Evolutionary conservation across 805 yeast species (phyloP), one percentile per base, ranked within the genome.

Genomic region (Hanseniaspora clermontiae): DNA sequence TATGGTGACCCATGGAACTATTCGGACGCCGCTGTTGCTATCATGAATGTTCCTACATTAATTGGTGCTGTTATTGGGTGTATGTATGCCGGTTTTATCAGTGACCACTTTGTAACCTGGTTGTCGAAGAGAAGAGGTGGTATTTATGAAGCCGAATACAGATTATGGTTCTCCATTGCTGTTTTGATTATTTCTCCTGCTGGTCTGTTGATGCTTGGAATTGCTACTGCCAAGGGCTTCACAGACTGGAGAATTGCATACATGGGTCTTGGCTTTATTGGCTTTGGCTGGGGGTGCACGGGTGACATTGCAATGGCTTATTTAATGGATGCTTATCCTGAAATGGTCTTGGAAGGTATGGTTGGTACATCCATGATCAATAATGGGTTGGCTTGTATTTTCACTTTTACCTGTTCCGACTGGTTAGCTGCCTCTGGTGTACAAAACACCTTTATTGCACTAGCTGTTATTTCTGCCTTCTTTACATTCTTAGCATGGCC

Each of bases 31-130:
- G 85, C 82, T 40, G 87, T 85, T 31, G 89, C 88, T 0, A 64
- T 84, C 48, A 83, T 84, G 89, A 84, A 84, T 62, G 73, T 84
- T 24, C 89, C 91, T 0, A 77, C 83, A 57, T 70, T 81, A 48
- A 75, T 81, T 51, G 87, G 87, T 45, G 84, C 87, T 2, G 65
- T 79, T 34, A 71, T 82, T 58, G 87, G 87, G 4, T 82, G 86
- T 72, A 60, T 80, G 32, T 78, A 79, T 60, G 84, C 87, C 2
- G 87, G 87, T 59, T 64, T 73, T 34, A 54, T 80, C 32, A 77
- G 82, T 32, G 87, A 82, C 65, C 70, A 75, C 65, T 79, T 81
- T 65, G 84, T 82, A 9, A 65, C 78, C n/a, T 77, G 79, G 79
- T 65, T 77, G 71, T 83, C 87, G 3, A 79, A 77, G 61, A 70